phyloP scores from a whole-genome alignment of 2,329 filamentous ascomycete genomes.

The Didymella keratinophila region DNA sequence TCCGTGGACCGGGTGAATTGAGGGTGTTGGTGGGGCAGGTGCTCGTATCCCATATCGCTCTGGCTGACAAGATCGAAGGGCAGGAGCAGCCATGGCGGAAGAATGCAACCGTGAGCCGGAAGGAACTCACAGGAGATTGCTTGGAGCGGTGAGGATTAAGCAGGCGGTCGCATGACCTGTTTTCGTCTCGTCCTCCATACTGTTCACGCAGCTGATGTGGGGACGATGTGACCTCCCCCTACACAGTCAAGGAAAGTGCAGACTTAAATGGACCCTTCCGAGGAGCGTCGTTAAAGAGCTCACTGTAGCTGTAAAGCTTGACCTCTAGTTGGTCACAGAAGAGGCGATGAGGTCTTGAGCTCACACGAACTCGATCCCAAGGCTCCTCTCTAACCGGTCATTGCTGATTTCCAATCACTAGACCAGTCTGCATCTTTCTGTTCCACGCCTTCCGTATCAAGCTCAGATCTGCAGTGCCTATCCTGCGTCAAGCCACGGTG shows the following conservation, averaged over 20 bases:
- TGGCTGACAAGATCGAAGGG: constrained; percentile 3
- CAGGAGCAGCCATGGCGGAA: background rate
- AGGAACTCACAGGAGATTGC: background rate
- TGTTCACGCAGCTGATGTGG: background rate
- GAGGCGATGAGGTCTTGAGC: background rate
- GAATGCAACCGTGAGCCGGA: constrained; percentile 3
- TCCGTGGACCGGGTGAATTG: constrained; percentile 14
- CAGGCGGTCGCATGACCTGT: constrained; percentile 10
- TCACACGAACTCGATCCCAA: background rate
- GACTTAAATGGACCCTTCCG: no score
- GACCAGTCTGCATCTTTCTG: background rate
- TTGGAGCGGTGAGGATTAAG: background rate
- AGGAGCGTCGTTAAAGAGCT: background rate
- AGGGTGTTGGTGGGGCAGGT: constrained; percentile 7
- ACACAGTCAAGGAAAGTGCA: background rate
- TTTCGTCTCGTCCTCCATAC: background rate
- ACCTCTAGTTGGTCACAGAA: background rate
- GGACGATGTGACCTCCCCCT: background rate
- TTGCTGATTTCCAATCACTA: background rate
- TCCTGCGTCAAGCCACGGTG: constrained; percentile 10
- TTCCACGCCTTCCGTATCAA: background rate
- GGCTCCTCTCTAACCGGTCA: background rate
- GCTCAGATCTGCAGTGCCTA: constrained; percentile 19
- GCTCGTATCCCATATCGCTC: constrained; percentile 14
- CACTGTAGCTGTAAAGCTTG: background rate